Evolutionary conservation across 2,329 filamentous ascomycete species (phyloP).

Genomic region (Xylariales sp.): DNA sequence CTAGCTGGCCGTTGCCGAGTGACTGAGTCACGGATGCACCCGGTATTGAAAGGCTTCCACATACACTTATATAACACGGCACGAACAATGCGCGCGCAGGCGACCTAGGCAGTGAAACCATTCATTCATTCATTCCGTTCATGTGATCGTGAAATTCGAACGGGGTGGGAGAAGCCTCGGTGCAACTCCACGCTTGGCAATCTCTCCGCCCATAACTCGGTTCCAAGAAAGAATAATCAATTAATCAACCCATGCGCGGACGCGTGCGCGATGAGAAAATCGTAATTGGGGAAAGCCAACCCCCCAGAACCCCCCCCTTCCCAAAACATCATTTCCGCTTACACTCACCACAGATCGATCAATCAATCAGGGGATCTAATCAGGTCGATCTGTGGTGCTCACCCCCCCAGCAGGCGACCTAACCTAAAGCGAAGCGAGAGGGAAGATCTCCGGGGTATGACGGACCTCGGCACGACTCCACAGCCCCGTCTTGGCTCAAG

Average conservation of each 20-base stretch:
- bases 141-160: not conserved
- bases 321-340: no score
- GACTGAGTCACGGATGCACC: not conserved
- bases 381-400: no score
- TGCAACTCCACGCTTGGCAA: not conserved
- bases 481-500: not conserved
- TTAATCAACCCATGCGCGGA: not conserved
- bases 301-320: no score
- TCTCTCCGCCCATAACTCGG: not conserved
- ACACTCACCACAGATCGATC: no score
- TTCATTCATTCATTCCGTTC: no score
- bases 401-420: no score
- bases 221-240: not conserved
- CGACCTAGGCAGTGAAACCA: no score
- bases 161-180: not conserved
- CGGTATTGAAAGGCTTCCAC: not conserved
- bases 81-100: not conserved
- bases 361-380: no score
- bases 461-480: constrained; percentile 25
- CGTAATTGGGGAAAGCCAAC: not conserved
- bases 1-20: not conserved
- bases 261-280: not conserved
- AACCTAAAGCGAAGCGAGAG: not conserved
- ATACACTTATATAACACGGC: not conserved
- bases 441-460: not conserved